Conservation (phyloP, 106 monocot genomes). For the Agapanthus africanus region DNA sequence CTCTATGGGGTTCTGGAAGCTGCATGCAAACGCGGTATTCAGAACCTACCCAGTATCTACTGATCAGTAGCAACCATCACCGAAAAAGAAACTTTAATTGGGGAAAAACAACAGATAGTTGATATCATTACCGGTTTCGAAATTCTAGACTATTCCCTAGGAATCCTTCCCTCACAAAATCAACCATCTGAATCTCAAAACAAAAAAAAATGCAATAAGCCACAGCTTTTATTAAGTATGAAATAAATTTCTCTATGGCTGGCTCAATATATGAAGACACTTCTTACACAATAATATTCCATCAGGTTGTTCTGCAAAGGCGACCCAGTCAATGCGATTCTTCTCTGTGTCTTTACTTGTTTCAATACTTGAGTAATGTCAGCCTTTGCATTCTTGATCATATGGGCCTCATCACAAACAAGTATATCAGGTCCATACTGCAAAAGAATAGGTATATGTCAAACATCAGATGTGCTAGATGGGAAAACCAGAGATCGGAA, state of each 20-base stretch:
- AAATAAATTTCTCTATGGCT: background rate
- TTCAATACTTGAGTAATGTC: conserved; percentile 83
- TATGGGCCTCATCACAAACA: conserved; percentile 96
- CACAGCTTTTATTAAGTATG: conserved; percentile 1
- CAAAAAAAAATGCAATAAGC: background rate
- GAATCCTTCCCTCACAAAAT: conserved; percentile 98
- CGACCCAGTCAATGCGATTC: conserved; percentile 97
- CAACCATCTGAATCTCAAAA: conserved; percentile 79
- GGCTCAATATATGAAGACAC: background rate
- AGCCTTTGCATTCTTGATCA: conserved; percentile 96
- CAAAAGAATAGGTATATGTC: background rate
- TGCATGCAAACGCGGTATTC: conserved; percentile 17
- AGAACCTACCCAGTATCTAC: background rate
- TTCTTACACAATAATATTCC: conserved; percentile 99
- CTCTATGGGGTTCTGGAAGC: conserved; percentile 98
- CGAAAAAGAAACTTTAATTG: background rate
- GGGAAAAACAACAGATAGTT: background rate
- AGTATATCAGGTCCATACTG: conserved; percentile 91
- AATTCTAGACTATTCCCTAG: conserved; percentile 94
- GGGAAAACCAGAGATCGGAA: background rate
- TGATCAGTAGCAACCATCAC: background rate
- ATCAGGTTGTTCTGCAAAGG: conserved; percentile 98
- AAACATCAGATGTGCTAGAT: background rate
- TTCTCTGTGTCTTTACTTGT: conserved; percentile 84
- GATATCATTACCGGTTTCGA: conserved; percentile 58